phyloP scores from a whole-genome alignment of 768 basidiomycete genomes.

The Mrakia frigida region DNA sequence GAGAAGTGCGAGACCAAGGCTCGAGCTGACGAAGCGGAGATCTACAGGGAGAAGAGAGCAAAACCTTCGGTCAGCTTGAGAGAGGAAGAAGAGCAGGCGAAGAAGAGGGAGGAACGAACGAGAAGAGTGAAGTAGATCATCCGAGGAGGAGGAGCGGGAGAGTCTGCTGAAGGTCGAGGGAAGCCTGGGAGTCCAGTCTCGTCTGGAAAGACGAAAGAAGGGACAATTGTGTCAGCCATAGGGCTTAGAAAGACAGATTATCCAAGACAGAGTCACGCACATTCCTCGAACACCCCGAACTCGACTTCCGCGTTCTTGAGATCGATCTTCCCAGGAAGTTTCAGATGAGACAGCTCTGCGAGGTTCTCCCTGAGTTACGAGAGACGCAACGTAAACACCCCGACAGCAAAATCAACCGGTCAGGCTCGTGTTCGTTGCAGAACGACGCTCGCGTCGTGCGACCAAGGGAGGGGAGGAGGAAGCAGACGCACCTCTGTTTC shows the following conservation, averaged over 20 bases:
- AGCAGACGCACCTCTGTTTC: neutral
- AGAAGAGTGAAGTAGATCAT: slow-evolving; percentile 40
- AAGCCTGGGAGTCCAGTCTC: neutral
- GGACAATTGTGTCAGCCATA: too few relatives aligned
- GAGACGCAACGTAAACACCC: neutral
- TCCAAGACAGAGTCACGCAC: neutral
- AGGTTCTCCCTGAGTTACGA: slow-evolving; percentile 48
- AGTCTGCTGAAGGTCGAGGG: neutral
- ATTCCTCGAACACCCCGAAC: slow-evolving; percentile 78
- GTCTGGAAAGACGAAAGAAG: neutral
- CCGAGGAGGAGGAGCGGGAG: neutral
- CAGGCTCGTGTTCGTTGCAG: too few relatives aligned
- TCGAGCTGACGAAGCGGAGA: slow-evolving; percentile 51
- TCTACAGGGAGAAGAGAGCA: neutral
- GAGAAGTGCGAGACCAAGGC: slow-evolving; percentile 61
- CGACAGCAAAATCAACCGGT: too few relatives aligned
- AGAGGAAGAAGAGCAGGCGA: neutral
- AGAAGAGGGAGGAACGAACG: slow-evolving; percentile 32
- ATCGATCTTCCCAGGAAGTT: slow-evolving; percentile 69
- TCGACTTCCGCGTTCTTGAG: slow-evolving; percentile 72
- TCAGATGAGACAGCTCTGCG: slow-evolving; percentile 80
- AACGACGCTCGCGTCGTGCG: too few relatives aligned
- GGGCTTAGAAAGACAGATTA: neutral
- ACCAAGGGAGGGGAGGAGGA: neutral
- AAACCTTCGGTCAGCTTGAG: neutral